Base-by-base conservation (phyloP, 495 filamentous ascomycete genomes). In the Cairneyella variabilis region DNA sequence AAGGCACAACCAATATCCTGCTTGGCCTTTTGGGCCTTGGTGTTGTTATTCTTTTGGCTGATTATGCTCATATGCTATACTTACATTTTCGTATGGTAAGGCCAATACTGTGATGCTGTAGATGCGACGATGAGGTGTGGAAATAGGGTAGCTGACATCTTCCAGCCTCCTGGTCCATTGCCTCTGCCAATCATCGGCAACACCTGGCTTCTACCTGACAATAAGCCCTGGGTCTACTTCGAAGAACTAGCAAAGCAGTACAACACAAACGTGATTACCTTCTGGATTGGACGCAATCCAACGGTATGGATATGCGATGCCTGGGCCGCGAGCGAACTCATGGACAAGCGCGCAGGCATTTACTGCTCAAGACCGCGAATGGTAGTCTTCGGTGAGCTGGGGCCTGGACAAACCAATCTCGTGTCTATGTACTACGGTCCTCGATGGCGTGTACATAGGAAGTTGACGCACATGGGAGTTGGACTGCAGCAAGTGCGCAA, bases 301-400 rank as follows among this genome's bases (percentile, higher is more conserved):
- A 84, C 79, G 0, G 71, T 85, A 12, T 85, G 82, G 81, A 76
- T 83, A 52, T 82, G 83, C 60, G 81, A 85, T 57, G 81, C 79
- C 0, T 81, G 79, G 79, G 56, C 70, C 5, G 81, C 82, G 0
- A 75, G 74, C 12, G 73, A 76, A 25, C 61, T 77, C 3, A 70
- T 83, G 28, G 79, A 83, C 44, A 81, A 80, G 60, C 73, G 74
- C 30, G 78, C 79, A 0, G 71, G 70, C 0, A 76, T 79, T 45
- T 83, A 80, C 59, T 69, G 73, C 2, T 82, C 78, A 1, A 68
- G 75, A 11, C 75, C 75, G 16, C 70, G 69, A 18, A 77, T 77
- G 74, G 62, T 80, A 2, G 76, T 83, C n/a, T 81, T 82, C 40
- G 79, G 73, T 18, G 82, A 84, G 60, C 68, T 84, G 1, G 77